These are phyloP conservation scores for Asterophora lycoperdoides DNA, from an alignment of 768 basidiomycete species.

Conservation along the genomic window DNA sequence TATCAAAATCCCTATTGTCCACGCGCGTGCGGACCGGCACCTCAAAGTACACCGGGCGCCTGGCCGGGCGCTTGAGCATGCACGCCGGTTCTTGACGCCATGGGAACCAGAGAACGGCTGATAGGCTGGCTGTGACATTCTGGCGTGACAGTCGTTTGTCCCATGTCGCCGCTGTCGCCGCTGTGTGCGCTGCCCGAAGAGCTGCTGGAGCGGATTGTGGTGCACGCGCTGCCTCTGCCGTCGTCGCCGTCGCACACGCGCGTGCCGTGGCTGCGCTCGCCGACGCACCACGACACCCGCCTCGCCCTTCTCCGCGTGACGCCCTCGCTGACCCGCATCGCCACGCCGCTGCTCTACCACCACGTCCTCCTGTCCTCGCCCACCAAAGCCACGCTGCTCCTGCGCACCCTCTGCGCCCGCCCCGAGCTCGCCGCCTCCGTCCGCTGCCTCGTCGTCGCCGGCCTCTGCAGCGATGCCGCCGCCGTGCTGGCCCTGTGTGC, in stretches of 20 bases:
- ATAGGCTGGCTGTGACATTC: no score
- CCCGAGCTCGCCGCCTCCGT: constrained; percentile 38
- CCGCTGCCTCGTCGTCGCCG: constrained; percentile 37
- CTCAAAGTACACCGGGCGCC: no score
- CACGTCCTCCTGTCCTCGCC: constrained; percentile 41
- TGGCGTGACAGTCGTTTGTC: no score
- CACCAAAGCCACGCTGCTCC: constrained; percentile 36
- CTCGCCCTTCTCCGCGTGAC: constrained; percentile 48
- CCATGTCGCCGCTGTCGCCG: background rate
- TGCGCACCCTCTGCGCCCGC: constrained; percentile 31
- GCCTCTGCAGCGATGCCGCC: constrained; percentile 37
- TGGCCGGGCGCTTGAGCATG: no score
- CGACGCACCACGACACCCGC: constrained; percentile 25
- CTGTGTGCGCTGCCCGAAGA: constrained; percentile 26
- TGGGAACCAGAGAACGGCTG: no score
- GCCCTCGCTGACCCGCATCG: constrained; percentile 50
- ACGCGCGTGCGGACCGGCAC: no score
- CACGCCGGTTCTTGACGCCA: no score
- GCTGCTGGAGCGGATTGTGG: constrained; percentile 44
- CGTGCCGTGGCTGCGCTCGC: constrained; percentile 6
- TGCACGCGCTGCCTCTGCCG: constrained; percentile 3
- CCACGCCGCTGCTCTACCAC: constrained; percentile 54
- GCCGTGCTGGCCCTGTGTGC: constrained; percentile 31
- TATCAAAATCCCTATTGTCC: no score
- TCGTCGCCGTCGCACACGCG: background rate